Percentiles rank a stretch among this genome's conserved stretches.
These are phyloP conservation scores for Oryza meridionalis DNA, from an alignment of 176 grass and related monocot species.

Conservation along the genomic window DNA sequence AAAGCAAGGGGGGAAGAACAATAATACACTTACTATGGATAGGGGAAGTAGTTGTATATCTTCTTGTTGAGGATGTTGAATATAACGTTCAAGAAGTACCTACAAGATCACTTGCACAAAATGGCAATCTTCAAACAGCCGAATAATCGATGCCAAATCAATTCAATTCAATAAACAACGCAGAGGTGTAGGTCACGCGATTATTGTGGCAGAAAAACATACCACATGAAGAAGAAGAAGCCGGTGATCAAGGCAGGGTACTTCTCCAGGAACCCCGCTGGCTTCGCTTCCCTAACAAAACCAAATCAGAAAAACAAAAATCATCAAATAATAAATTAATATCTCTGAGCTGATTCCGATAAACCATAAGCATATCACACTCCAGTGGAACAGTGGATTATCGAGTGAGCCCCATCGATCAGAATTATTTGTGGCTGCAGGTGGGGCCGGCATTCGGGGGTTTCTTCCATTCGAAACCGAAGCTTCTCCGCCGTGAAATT, in stretches of 20 bases:
- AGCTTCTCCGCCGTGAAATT: not conserved
- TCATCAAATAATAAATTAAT: not conserved
- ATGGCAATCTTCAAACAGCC: slow-evolving; percentile 19
- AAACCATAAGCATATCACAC: not conserved
- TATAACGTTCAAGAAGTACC: slow-evolving; percentile 99
- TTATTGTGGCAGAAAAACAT: not conserved
- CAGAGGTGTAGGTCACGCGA: not conserved
- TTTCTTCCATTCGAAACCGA: not conserved
- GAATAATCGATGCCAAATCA: not conserved
- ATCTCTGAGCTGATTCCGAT: not conserved
- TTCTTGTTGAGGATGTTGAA: slow-evolving; percentile 99
- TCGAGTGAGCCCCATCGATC: slow-evolving; percentile 1
- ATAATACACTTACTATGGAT: slow-evolving; percentile 81
- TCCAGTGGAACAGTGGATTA: not conserved
- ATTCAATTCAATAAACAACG: not conserved
- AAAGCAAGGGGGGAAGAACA: not conserved
- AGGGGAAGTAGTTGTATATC: slow-evolving; percentile 99
- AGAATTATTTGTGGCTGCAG: not conserved
- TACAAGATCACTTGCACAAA: slow-evolving; percentile 37
- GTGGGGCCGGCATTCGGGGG: not conserved
- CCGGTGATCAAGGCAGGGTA: slow-evolving; percentile 83
- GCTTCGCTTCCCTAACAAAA: slow-evolving; percentile 56
- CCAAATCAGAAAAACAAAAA: not conserved
- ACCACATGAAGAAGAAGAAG: slow-evolving; percentile 99
- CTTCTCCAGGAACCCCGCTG: slow-evolving; percentile 61